phyloP scores from a whole-genome alignment of 192 early-diverging fungal species.

The Coemansia sp. region DNA sequence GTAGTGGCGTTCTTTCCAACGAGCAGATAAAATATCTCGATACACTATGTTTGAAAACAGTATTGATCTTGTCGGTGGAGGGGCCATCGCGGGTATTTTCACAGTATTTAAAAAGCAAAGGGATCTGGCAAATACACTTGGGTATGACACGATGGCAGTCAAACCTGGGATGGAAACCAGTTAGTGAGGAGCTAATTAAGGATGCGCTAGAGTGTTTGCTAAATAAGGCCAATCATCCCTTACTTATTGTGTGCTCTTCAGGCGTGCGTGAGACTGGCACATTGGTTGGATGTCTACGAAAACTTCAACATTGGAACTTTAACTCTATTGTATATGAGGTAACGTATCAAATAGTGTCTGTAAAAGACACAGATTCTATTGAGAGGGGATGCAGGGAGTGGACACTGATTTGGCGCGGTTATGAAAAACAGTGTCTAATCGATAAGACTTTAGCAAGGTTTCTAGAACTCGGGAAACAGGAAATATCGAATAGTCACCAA shows the following conservation, averaged over 20 bases:
- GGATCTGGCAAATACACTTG: constrained; percentile 67
- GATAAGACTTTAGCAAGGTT: background rate
- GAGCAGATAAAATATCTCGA: constrained; percentile 79
- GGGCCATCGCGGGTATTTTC: constrained; percentile 71
- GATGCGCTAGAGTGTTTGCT: constrained; percentile 88
- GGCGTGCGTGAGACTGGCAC: constrained; percentile 93
- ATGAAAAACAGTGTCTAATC: constrained; percentile 2
- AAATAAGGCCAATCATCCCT: constrained; percentile 77
- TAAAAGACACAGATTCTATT: background rate
- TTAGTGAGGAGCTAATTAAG: constrained; percentile 93
- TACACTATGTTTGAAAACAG: constrained; percentile 73
- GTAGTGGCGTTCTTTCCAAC: constrained; percentile 67
- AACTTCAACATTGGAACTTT: constrained; percentile 94
- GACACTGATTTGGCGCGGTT: constrained; percentile 12
- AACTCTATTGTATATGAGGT: constrained; percentile 90
- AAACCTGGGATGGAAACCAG: constrained; percentile 80
- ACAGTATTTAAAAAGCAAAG: constrained; percentile 71
- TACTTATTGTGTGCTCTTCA: constrained; percentile 89
- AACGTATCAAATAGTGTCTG: background rate
- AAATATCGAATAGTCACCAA: background rate
- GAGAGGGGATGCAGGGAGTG: background rate
- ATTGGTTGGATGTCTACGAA: constrained; percentile 88
- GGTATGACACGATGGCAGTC: constrained; percentile 69
- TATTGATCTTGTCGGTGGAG: constrained; percentile 81
- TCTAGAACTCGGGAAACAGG: background rate